Conservation (phyloP, 208 protist genomes). For the Acanthamoeba royreba region DNA sequence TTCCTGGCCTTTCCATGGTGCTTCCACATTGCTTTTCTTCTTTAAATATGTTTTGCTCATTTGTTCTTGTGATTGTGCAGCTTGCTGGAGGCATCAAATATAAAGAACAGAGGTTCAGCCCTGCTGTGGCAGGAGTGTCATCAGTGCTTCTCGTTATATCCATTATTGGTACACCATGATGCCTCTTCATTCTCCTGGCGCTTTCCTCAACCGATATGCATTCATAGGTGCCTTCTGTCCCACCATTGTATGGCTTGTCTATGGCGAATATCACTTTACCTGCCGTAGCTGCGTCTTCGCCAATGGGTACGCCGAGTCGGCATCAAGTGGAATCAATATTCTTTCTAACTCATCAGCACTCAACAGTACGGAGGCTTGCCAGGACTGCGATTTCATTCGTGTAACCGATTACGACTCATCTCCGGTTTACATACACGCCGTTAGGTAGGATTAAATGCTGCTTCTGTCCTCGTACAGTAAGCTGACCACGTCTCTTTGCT, state of each 20-base stretch:
- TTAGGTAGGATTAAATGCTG: background rate
- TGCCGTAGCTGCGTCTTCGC: background rate
- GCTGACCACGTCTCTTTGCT: too few species aligned
- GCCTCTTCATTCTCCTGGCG: too few species aligned
- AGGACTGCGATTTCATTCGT: background rate
- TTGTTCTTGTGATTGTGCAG: background rate
- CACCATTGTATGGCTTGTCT: conserved; percentile 74
- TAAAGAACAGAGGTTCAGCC: conserved; percentile 81
- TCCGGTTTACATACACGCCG: conserved; percentile 57
- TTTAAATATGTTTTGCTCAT: too few species aligned
- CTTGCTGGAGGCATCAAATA: conserved; percentile 75
- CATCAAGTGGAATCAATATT: too few species aligned
- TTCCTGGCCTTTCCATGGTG: conserved; percentile 77
- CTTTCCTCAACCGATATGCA: background rate
- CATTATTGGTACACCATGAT: conserved; percentile 56
- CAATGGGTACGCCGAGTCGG: background rate
- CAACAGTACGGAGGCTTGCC: background rate
- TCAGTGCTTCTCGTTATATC: conserved; percentile 75
- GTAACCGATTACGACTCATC: background rate
- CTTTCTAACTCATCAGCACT: too few species aligned
- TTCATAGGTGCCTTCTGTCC: conserved; percentile 69
- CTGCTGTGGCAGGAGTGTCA: conserved; percentile 67
- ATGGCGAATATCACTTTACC: conserved; percentile 44
- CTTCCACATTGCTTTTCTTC: too few species aligned
- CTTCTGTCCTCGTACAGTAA: too few species aligned